Evolutionary conservation across 108 stramenopile genomes (phyloP).

Genomic region (Phaeodactylum tricornutum): DNA sequence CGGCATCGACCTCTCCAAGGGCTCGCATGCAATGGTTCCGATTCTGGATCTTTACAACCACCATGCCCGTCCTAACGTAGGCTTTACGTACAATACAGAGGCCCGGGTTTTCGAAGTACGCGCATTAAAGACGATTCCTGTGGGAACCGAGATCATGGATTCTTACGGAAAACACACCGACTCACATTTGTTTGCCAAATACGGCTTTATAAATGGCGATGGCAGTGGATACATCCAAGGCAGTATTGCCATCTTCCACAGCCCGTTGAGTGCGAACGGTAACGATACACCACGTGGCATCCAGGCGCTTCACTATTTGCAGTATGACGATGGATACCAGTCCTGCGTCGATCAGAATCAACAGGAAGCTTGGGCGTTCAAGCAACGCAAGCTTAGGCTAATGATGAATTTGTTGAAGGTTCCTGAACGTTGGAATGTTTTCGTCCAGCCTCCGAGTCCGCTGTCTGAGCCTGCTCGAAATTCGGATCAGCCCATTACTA

Average conservation of each 20-base stretch:
- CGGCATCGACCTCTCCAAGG: constrained; percentile 28
- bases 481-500: neutral
- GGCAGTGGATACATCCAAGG: constrained; percentile 51
- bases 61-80: constrained; percentile 61
- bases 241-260: constrained; percentile 52
- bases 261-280: constrained; percentile 40
- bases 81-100: constrained; percentile 35
- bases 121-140: constrained; percentile 18
- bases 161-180: constrained; percentile 65
- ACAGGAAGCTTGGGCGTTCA: constrained; percentile 28
- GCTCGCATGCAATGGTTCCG: constrained; percentile 61
- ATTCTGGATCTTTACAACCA: constrained; percentile 76
- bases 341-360: constrained; percentile 23
- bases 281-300: too few species aligned
- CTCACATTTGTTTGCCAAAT: constrained; percentile 62
- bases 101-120: constrained; percentile 40
- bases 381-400: constrained; percentile 55
- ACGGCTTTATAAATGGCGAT: constrained; percentile 80
- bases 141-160: constrained; percentile 37
- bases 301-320: constrained; percentile 43
- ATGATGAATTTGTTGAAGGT: constrained; percentile 49
- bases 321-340: constrained; percentile 71
- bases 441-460: constrained; percentile 23
- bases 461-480: neutral
- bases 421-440: constrained; percentile 41